Conservation (phyloP, 257 asterid genomes). For the Cynanchum wilfordii region DNA sequence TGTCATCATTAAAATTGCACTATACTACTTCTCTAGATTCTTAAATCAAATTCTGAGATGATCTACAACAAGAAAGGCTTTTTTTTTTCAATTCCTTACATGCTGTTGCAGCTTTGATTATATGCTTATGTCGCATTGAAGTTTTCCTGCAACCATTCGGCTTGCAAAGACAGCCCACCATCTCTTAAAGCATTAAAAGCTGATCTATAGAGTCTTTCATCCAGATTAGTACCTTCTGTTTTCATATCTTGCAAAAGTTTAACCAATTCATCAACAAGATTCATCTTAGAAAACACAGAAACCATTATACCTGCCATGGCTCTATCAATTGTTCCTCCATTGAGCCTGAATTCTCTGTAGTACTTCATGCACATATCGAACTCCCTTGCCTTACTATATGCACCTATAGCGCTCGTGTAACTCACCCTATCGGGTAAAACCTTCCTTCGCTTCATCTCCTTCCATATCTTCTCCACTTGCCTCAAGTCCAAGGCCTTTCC, state of each 20-base stretch:
- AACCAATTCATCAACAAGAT: conserved; percentile 58
- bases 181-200: conserved; percentile 75
- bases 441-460: conserved; percentile 70
- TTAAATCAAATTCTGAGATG: neutral
- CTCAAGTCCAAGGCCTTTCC: conserved; percentile 50
- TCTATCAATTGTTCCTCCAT: conserved; percentile 55
- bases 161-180: conserved; percentile 59
- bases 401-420: conserved; percentile 68
- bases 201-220: conserved; percentile 58
- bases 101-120: neutral
- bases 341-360: conserved; percentile 54
- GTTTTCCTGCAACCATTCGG: conserved; percentile 52
- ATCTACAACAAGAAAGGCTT: neutral
- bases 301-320: conserved; percentile 93
- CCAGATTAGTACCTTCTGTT: conserved; percentile 45
- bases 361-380: conserved; percentile 44
- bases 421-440: conserved; percentile 61
- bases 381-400: conserved; percentile 59
- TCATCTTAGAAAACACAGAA: conserved; percentile 69
- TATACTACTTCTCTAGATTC: neutral
- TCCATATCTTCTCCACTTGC: conserved; percentile 69
- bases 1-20: neutral
- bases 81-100: neutral
- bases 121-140: conserved; percentile 21
- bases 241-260: conserved; percentile 76